Percentiles rank a stretch among this genome's conserved stretches.
Evolutionary conservation across 164 flowering plant genomes (phyloP).

Genomic region (Echeveria elegans): DNA sequence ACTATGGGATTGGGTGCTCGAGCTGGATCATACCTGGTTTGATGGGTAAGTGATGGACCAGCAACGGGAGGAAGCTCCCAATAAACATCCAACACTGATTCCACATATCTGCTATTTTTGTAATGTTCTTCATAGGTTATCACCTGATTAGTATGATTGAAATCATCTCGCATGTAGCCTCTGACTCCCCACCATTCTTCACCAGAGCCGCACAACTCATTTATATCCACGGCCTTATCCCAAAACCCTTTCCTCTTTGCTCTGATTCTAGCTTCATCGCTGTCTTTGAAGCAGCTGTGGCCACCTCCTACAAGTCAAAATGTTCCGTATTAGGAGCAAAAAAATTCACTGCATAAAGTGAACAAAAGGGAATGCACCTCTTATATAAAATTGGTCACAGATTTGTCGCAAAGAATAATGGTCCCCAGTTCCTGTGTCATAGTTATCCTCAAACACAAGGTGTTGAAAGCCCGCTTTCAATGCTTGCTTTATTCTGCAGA

Average conservation of each 20-base stretch:
- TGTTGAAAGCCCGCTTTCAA: constrained; percentile 81
- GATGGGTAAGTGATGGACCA: constrained; percentile 97
- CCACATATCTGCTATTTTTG: constrained; percentile 77
- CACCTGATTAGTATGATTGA: constrained; percentile 64
- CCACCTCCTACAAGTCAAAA: constrained; percentile 64
- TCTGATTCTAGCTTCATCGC: constrained; percentile 90
- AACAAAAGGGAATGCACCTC: constrained; percentile 39
- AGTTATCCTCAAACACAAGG: constrained; percentile 95
- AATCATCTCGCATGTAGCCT: constrained; percentile 84
- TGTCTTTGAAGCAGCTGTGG: constrained; percentile 81
- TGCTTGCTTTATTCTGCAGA: constrained; percentile 74
- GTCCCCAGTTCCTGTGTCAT: constrained; percentile 96
- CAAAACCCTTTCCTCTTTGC: constrained; percentile 64
- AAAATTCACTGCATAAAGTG: not conserved
- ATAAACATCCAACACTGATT: constrained; percentile 83
- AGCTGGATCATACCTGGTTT: constrained; percentile 92
- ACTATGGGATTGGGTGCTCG: constrained; percentile 62
- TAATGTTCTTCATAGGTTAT: constrained; percentile 66
- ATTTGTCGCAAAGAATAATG: constrained; percentile 96
- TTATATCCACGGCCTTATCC: constrained; percentile 88
- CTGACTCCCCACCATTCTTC: constrained; percentile 99
- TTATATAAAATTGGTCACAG: constrained; percentile 85
- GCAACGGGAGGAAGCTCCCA: constrained; percentile 99
- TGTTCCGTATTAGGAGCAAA: constrained; percentile 1
- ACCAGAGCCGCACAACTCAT: constrained; percentile 69